Conservation (phyloP, 495 filamentous ascomycete genomes). For the Lepraria neglecta region DNA sequence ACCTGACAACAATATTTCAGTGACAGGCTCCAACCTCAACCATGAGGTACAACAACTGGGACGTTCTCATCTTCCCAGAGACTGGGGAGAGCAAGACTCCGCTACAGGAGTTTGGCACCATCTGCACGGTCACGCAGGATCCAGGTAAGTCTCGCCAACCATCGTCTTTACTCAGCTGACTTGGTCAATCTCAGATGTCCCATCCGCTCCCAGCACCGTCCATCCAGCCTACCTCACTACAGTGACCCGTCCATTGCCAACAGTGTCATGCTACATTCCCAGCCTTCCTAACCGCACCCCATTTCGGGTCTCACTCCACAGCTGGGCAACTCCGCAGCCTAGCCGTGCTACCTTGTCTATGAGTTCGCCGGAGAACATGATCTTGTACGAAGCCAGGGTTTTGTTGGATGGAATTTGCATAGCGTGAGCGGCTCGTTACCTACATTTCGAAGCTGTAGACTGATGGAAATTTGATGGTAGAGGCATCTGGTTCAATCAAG, state of each 20-base stretch:
- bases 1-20: not conserved
- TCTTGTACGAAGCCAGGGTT: conserved; percentile 63
- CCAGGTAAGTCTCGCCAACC: conserved; percentile 39
- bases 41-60: conserved; percentile 86
- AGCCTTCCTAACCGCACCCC: conserved; percentile 52
- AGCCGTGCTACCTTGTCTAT: conserved; percentile 55
- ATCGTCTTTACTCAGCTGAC: conserved; percentile 22
- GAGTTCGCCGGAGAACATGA: conserved; percentile 53
- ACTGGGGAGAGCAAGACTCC: conserved; percentile 50
- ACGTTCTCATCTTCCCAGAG: conserved; percentile 72
- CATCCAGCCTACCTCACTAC: conserved; percentile 30
- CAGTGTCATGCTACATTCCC: conserved; percentile 71
- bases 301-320: conserved; percentile 76
- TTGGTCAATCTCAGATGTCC: conserved; percentile 28
- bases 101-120: conserved; percentile 79
- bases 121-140: conserved; percentile 70
- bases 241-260: conserved; percentile 43
- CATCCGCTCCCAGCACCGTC: conserved; percentile 9
- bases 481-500: conserved; percentile 49
- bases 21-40: conserved; percentile 11
- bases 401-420: conserved; percentile 63
- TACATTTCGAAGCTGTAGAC: not conserved
- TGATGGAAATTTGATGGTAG: conserved; percentile 33
- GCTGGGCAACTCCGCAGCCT: conserved; percentile 63
- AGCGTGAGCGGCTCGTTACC: conserved; percentile 46